Percentiles rank a stretch among this genome's conserved stretches.
These are phyloP conservation scores for Solanum chiquidenum DNA, from an alignment of 257 asterid genomes.

Conservation along the genomic window DNA sequence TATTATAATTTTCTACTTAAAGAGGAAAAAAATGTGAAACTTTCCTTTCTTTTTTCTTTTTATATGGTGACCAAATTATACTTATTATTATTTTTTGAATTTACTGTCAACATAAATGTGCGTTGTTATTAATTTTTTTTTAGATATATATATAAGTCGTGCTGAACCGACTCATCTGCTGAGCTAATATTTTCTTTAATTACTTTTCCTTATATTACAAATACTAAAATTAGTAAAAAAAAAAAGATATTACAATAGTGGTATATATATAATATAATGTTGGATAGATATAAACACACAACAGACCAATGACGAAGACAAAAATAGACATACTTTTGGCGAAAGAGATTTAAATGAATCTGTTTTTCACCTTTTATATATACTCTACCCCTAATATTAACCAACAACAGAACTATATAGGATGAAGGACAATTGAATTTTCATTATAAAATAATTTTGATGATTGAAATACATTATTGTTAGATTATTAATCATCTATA, in stretches of 20 bases:
- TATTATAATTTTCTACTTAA: not conserved
- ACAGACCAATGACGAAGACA: no score
- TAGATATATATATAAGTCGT: not conserved
- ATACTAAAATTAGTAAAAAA: not conserved
- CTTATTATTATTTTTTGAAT: not conserved
- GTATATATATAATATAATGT: no score
- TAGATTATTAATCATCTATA: no score
- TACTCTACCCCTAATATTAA: not conserved
- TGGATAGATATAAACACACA: no score
- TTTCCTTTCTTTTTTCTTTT: not conserved
- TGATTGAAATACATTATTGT: accelerated
- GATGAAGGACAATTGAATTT: no score
- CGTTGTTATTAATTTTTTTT: not conserved
- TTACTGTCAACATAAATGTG: not conserved
- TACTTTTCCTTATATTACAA: not conserved
- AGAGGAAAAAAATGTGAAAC: not conserved
- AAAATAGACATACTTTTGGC: no score
- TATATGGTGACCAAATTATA: not conserved
- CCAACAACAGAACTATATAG: no score
- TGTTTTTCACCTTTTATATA: not conserved
- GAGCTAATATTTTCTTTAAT: not conserved
- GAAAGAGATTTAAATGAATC: not conserved
- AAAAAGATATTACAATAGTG: no score
- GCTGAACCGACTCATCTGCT: not conserved
- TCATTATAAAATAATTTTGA: no score